A percentile compares a stretch with the other conserved stretches of the same genome.
Evolutionary conservation across 148 eudicot genomes (phyloP).

Genomic region (Salicornia ramosissima): DNA sequence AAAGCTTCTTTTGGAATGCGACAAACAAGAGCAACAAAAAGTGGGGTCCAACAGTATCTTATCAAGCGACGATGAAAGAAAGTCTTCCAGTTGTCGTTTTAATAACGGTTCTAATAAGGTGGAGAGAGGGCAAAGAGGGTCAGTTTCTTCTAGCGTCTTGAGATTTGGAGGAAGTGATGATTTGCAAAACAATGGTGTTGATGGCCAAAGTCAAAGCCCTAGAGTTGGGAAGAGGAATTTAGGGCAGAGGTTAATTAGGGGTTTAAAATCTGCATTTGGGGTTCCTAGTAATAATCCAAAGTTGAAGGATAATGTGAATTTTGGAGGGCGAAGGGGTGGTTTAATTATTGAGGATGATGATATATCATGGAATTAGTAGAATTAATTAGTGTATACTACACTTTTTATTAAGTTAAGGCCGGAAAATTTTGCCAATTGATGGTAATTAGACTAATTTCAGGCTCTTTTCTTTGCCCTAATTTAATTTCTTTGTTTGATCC

Average conservation of each 20-base stretch:
- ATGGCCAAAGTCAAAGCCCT: background rate
- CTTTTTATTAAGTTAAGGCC: too few species aligned
- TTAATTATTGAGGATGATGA: background rate
- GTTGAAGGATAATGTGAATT: conserved; percentile 11
- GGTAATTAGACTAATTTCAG: background rate
- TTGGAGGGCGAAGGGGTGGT: background rate
- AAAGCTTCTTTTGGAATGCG: conserved; percentile 29
- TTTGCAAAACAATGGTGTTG: conserved; percentile 8
- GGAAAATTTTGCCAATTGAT: too few species aligned
- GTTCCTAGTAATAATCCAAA: conserved; percentile 16
- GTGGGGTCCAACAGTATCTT: background rate
- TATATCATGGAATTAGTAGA: too few species aligned
- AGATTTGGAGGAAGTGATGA: conserved; percentile 21
- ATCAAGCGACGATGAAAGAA: conserved; percentile 30
- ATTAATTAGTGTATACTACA: too few species aligned
- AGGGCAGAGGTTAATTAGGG: conserved; percentile 43
- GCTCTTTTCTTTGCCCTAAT: background rate
- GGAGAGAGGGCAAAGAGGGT: conserved; percentile 61
- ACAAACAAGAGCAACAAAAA: background rate
- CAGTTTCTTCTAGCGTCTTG: conserved; percentile 45
- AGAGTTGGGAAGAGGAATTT: conserved; percentile 35
- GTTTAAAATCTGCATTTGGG: conserved; percentile 51
- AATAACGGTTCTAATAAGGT: conserved; percentile 35
- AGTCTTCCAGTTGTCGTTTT: conserved; percentile 57
- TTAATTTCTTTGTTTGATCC: background rate